Evolutionary conservation across 2,329 filamentous ascomycete genomes (phyloP).

Genomic region (Ascochyta rabiei): DNA sequence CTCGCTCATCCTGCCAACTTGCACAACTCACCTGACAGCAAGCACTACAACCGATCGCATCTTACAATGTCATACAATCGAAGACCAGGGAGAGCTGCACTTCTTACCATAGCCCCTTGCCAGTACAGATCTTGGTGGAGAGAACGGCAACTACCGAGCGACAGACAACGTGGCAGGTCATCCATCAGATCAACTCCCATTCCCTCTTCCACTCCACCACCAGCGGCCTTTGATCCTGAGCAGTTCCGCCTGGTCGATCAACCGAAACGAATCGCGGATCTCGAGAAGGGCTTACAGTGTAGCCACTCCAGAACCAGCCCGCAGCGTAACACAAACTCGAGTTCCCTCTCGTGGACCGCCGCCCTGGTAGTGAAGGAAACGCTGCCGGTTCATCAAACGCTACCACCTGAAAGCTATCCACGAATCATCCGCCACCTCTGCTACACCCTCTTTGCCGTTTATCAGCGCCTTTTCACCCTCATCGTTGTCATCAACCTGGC

Average conservation of each 20-base stretch:
- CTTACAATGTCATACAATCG: conserved; percentile 25
- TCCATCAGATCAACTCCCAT: conserved; percentile 2
- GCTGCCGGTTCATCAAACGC: not conserved
- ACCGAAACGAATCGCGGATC: conserved; percentile 1
- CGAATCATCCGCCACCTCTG: conserved; percentile 25
- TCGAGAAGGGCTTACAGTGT: conserved; percentile 27
- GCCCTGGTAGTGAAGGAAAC: not conserved
- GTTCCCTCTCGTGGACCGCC: not conserved
- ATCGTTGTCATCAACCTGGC: conserved; percentile 49
- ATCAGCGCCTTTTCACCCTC: conserved; percentile 52
- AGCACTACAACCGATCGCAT: conserved; percentile 6
- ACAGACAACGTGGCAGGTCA: conserved; percentile 4
- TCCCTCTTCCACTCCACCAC: conserved; percentile 3
- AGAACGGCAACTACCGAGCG: conserved; percentile 4
- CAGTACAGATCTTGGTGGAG: conserved; percentile 22
- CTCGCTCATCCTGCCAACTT: conserved; percentile 16
- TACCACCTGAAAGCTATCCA: not conserved
- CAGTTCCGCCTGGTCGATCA: conserved; percentile 11
- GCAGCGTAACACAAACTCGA: not conserved
- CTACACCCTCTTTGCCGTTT: conserved; percentile 35
- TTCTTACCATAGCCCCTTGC: conserved; percentile 4
- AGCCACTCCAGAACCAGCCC: not conserved
- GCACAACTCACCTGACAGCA: conserved; percentile 20
- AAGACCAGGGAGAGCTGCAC: conserved; percentile 9
- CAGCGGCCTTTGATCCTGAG: conserved; percentile 18